Conservation (phyloP, 495 filamentous ascomycete species). For the Podospora fimiseda region DNA sequence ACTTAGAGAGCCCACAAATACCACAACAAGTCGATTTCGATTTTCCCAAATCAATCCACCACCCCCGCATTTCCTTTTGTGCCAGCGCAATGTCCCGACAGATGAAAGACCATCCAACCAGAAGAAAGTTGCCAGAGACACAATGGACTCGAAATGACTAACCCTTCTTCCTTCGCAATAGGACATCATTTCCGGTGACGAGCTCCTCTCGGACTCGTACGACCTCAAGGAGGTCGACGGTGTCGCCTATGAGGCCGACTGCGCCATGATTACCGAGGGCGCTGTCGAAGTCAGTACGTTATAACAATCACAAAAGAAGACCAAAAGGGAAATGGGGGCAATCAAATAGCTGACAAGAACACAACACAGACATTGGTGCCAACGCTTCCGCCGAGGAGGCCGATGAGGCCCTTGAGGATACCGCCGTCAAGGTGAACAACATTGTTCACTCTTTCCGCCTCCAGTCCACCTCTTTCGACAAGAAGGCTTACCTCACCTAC, state of each 20-base stretch:
- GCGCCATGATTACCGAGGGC: conserved; percentile 73
- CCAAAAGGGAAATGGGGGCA: not conserved
- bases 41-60: too few relatives aligned
- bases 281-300: conserved; percentile 65
- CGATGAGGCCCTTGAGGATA: conserved; percentile 66
- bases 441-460: conserved; percentile 90
- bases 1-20: not conserved
- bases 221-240: conserved; percentile 67
- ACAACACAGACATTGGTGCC: conserved; percentile 73
- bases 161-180: conserved; percentile 30
- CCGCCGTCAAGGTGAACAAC: conserved; percentile 77
- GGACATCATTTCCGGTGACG: conserved; percentile 87
- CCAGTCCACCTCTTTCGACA: conserved; percentile 68
- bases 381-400: conserved; percentile 93
- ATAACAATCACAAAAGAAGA: not conserved
- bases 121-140: conserved; percentile 13
- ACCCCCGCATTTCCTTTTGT: too few relatives aligned
- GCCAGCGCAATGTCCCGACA: too few relatives aligned
- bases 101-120: too few relatives aligned
- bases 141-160: too few relatives aligned
- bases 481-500: conserved; percentile 71
- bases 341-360: not conserved
- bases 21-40: not conserved
- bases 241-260: conserved; percentile 80
- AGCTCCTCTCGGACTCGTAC: conserved; percentile 94